These are phyloP conservation scores for Petunia axillaris DNA, from an alignment of 257 asterid genomes.

Conservation along the genomic window DNA sequence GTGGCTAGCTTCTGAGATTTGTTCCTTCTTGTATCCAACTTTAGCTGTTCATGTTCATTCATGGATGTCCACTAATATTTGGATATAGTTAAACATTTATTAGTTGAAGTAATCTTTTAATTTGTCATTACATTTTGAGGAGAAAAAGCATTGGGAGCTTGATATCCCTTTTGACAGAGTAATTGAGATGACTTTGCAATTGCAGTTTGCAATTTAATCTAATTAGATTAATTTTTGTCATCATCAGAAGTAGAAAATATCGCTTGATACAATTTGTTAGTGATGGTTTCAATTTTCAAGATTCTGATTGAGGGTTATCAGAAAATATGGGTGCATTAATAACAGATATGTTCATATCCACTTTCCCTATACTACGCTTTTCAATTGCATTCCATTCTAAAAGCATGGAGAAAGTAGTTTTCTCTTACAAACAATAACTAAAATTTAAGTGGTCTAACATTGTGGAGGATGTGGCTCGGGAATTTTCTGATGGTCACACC, in stretches of 20 bases:
- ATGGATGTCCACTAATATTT: not conserved
- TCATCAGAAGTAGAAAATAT: not conserved
- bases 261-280: not conserved
- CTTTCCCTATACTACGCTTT: not conserved
- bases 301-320: not conserved
- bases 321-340: not conserved
- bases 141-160: not conserved
- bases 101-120: no score
- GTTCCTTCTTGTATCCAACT: conserved; percentile 28
- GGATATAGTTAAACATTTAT: no score
- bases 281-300: not conserved
- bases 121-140: not conserved
- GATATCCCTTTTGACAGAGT: not conserved
- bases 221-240: not conserved
- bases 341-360: not conserved
- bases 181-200: not conserved
- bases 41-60: not conserved
- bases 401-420: not conserved
- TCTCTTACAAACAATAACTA: not conserved
- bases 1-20: conserved; percentile 99
- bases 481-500: not conserved
- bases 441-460: not conserved
- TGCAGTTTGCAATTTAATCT: not conserved
- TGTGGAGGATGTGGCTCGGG: not conserved
- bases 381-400: not conserved